Base-by-base conservation (phyloP, 2,329 filamentous ascomycete species). In the Stagonosporopsis chrysanthemi region DNA sequence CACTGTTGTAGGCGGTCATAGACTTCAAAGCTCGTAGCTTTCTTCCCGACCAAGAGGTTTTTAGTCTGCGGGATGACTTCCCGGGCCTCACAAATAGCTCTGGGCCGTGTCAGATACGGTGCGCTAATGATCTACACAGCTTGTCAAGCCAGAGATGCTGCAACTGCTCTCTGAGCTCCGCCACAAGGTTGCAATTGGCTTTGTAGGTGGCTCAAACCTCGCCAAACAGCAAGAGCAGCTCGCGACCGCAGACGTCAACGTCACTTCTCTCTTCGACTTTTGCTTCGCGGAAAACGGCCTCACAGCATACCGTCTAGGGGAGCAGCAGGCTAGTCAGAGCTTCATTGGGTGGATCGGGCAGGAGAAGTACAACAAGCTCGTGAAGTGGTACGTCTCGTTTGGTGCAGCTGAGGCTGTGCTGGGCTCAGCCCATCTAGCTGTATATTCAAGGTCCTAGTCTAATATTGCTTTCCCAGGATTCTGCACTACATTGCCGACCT, bases 281-380 rank as follows among this genome's bases (percentile, higher is more conserved):
- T 95, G 90, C 86, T 99, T 99, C 82, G 83, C 92, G 57, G 95
- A 99, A 82, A 99, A 99, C 80, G 95, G 95, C 11, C 86, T 99
- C 67, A 96, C 90, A 1, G 95, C 94, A 40, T 96, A 85, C 84
- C 92, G 92, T 73, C 80, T 93, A 72, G 95, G 94, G 70, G 79
- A 88, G 75, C 83, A 85, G 52, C 86, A 98, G 56, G 83, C 88
- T 1, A 88, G 87, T 71, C 90, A 89, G 79, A 91, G 86, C 80
- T 99, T 98, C 86, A 97, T 98, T 81, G 78, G 86, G 69, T 96
- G 89, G 88, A 84, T 98, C 63, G 95, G 95, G 64, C 93, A 99
- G 83, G 84, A 87, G 40, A 84, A 84, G 81, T 95, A 93, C 83
- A 92, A 94, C 84, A 81, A 87, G 80, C 83, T 95, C 39, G 89